These are phyloP conservation scores for Termitomyces sp. DNA, from an alignment of 768 basidiomycete species.

Conservation along the genomic window DNA sequence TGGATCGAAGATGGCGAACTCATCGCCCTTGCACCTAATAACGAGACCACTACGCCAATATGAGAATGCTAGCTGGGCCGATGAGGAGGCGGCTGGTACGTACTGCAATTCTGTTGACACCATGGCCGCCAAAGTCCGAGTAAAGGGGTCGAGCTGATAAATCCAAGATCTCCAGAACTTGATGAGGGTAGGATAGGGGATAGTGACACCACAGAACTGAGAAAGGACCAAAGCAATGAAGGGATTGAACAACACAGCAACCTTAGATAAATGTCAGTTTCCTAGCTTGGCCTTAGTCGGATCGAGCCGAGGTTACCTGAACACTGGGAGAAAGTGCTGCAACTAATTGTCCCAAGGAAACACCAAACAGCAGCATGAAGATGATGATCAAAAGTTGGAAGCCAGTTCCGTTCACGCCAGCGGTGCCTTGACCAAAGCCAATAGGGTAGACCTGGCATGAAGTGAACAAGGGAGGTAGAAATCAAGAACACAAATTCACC, in stretches of 20 bases:
- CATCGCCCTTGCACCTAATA: slow-evolving; percentile 59
- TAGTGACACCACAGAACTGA: slow-evolving; percentile 78
- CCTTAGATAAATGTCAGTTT: slow-evolving; percentile 25
- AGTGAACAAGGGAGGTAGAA: not conserved
- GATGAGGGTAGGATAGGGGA: slow-evolving; percentile 59
- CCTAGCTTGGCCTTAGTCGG: not conserved
- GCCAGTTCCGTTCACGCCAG: slow-evolving; percentile 57
- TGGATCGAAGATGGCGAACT: slow-evolving; percentile 68
- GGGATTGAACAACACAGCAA: slow-evolving; percentile 78
- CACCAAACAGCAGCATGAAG: slow-evolving; percentile 60
- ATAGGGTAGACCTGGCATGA: slow-evolving; percentile 50
- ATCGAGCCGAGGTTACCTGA: slow-evolving; percentile 28
- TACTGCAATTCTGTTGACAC: slow-evolving; percentile 74
- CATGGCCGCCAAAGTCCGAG: slow-evolving; percentile 65
- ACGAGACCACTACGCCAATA: slow-evolving; percentile 41
- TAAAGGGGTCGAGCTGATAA: slow-evolving; percentile 68
- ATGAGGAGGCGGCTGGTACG: slow-evolving; percentile 9
- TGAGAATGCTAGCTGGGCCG: slow-evolving; percentile 7
- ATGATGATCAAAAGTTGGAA: slow-evolving; percentile 68
- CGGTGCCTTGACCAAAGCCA: slow-evolving; percentile 57
- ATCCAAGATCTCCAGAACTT: slow-evolving; percentile 76
- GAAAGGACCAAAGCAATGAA: slow-evolving; percentile 60
- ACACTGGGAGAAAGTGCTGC: slow-evolving; percentile 74
- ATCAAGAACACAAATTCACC: slow-evolving; percentile 5
- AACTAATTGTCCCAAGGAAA: slow-evolving; percentile 69